Conservation (phyloP, 306 rosid genomes). For the Lathyrus tuberosus region DNA sequence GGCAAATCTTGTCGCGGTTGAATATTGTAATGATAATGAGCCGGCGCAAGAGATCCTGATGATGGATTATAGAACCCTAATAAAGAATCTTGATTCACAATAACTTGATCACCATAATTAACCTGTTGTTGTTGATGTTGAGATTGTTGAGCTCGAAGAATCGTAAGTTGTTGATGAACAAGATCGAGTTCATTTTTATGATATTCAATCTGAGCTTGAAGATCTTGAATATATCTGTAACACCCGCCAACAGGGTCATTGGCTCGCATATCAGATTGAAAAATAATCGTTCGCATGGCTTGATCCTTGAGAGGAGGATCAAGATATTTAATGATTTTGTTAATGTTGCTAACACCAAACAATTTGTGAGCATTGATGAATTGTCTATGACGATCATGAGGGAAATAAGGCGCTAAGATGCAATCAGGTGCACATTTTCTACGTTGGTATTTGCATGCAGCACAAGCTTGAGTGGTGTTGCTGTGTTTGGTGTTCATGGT, state of each 20-base stretch:
- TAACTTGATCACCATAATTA: conserved; percentile 36
- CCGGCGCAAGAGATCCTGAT: not conserved
- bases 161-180: conserved; percentile 69
- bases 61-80: conserved; percentile 41
- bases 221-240: conserved; percentile 56
- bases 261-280: conserved; percentile 79
- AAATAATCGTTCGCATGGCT: conserved; percentile 78
- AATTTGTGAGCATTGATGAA: conserved; percentile 80
- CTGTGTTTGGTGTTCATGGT: conserved; percentile 40
- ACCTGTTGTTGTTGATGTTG: conserved; percentile 11
- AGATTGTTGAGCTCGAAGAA: conserved; percentile 51
- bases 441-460: conserved; percentile 92
- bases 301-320: conserved; percentile 53
- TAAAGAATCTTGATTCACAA: conserved; percentile 43
- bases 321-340: conserved; percentile 62
- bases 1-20: conserved; percentile 30
- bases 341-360: conserved; percentile 82
- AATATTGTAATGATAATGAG: conserved; percentile 36
- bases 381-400: conserved; percentile 74
- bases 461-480: conserved; percentile 85
- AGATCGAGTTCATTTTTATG: conserved; percentile 55
- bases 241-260: conserved; percentile 92
- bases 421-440: conserved; percentile 90
- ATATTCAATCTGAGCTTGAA: conserved; percentile 58
- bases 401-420: conserved; percentile 83